A percentile compares a stretch with the other conserved stretches of the same genome.
Evolutionary conservation across 805 yeast species (phyloP).

Genomic region (Ogataea dorogensis): DNA sequence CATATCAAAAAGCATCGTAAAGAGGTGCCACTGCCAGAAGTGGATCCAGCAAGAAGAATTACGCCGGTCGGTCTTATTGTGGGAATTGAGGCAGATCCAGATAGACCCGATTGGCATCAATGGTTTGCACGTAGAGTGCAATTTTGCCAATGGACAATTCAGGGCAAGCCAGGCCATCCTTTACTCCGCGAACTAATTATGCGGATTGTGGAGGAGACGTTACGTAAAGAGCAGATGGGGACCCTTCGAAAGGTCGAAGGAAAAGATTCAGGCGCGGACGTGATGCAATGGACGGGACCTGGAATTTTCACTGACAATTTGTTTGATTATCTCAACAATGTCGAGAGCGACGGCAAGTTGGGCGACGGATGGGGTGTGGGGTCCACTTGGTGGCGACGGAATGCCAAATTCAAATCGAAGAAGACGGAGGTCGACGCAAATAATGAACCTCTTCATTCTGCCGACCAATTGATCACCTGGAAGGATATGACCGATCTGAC

Average conservation of each 20-base stretch:
- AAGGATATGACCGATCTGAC: slow-evolving; percentile 57
- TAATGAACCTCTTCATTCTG: slow-evolving; percentile 25
- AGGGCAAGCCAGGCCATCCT: slow-evolving; percentile 89
- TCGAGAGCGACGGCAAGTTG: slow-evolving; percentile 35
- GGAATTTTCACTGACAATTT: slow-evolving; percentile 90
- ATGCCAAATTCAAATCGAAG: slow-evolving; percentile 23
- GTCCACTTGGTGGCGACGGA: slow-evolving; percentile 26
- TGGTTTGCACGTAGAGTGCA: slow-evolving; percentile 94
- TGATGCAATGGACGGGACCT: slow-evolving; percentile 96
- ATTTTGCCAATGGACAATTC: slow-evolving; percentile 96
- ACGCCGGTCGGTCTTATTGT: slow-evolving; percentile 69
- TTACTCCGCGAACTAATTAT: slow-evolving; percentile 76
- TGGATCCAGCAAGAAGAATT: slow-evolving; percentile 26
- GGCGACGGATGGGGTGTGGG: slow-evolving; percentile 37
- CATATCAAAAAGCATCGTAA: slow-evolving; percentile 5
- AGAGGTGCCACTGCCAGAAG: slow-evolving; percentile 7
- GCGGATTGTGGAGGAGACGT: slow-evolving; percentile 72
- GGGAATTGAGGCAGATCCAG: slow-evolving; percentile 97
- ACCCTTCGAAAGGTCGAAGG: slow-evolving; percentile 48
- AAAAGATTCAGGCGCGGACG: slow-evolving; percentile 67
- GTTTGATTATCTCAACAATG: slow-evolving; percentile 74
- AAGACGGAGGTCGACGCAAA: slow-evolving; percentile 22
- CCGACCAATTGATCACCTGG: slow-evolving; percentile 49
- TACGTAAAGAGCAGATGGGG: slow-evolving; percentile 50
- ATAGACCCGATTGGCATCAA: slow-evolving; percentile 87